A percentile compares a stretch with the other conserved stretches of the same genome.
Conservation (phyloP, 306 rosid genomes). For the Lablab purpureus region DNA sequence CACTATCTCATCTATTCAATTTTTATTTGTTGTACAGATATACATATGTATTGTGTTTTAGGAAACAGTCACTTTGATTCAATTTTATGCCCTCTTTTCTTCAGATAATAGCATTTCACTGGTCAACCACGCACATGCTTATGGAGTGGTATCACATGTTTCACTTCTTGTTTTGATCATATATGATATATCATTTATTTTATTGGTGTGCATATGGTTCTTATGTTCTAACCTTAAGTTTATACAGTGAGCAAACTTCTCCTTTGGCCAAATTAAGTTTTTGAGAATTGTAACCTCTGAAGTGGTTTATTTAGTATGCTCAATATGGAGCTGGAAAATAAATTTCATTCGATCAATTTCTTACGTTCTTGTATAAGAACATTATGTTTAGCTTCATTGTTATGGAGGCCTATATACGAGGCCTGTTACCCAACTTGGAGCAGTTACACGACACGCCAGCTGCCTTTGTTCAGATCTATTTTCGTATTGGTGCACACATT, state of each 20-base stretch:
- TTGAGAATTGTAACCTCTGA: slow-evolving; percentile 32
- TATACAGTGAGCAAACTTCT: neutral
- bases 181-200: slow-evolving; percentile 17
- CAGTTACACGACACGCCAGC: slow-evolving; percentile 85
- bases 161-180: slow-evolving; percentile 2
- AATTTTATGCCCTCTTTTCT: neutral
- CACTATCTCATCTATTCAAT: neutral
- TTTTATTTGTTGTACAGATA: neutral
- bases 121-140: slow-evolving; percentile 13
- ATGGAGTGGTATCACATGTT: slow-evolving; percentile 12
- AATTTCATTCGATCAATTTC: slow-evolving; percentile 23
- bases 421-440: slow-evolving; percentile 96
- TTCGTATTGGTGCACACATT: slow-evolving; percentile 94
- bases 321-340: slow-evolving; percentile 14
- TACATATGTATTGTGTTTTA: neutral
- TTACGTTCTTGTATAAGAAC: slow-evolving; percentile 1
- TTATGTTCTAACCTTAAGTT: neutral
- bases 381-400: slow-evolving; percentile 25
- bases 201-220: slow-evolving; percentile 19
- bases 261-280: neutral
- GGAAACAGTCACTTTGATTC: slow-evolving; percentile 15
- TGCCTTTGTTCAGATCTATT: slow-evolving; percentile 77
- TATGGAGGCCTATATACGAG: slow-evolving; percentile 87
- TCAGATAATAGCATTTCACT: slow-evolving; percentile 2
- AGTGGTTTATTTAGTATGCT: slow-evolving; percentile 33